A percentile compares a stretch with the other conserved stretches of the same genome.
These are phyloP conservation scores for Lactifluus echinatus DNA, from an alignment of 768 basidiomycete species.

Conservation along the genomic window DNA sequence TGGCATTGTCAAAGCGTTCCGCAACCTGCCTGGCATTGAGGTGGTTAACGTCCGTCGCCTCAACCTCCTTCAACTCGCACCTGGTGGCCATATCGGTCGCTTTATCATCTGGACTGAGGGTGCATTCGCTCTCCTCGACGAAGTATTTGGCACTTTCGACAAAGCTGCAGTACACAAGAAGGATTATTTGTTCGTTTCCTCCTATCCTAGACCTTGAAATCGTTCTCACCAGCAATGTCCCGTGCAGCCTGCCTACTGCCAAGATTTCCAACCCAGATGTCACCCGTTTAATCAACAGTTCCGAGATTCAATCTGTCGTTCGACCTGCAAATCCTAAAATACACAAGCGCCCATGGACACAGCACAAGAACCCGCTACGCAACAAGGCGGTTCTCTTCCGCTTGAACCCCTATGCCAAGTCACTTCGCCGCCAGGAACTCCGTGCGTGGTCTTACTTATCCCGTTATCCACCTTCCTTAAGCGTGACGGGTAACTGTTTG, in stretches of 20 bases:
- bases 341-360: slow-evolving; percentile 93
- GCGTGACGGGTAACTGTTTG: slow-evolving; percentile 7
- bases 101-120: slow-evolving; percentile 99
- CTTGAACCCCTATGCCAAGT: slow-evolving; percentile 98
- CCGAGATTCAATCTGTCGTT: slow-evolving; percentile 95
- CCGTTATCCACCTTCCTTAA: neutral
- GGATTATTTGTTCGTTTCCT: slow-evolving; percentile 61
- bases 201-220: neutral
- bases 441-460: slow-evolving; percentile 41
- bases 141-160: slow-evolving; percentile 92
- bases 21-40: slow-evolving; percentile 98
- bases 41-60: slow-evolving; percentile 87
- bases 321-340: slow-evolving; percentile 79
- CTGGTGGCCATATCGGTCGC: slow-evolving; percentile 97
- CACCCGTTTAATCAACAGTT: slow-evolving; percentile 95
- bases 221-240: neutral
- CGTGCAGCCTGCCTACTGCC: slow-evolving; percentile 73
- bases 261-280: slow-evolving; percentile 98
- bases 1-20: slow-evolving; percentile 97
- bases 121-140: slow-evolving; percentile 88
- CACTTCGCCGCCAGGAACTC: slow-evolving; percentile 79
- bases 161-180: slow-evolving; percentile 82
- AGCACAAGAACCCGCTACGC: slow-evolving; percentile 97
- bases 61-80: slow-evolving; percentile 98
- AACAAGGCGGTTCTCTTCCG: slow-evolving; percentile 95